Evolutionary conservation across 2,329 filamentous ascomycete genomes (phyloP), one percentile per base, ranked within the genome.

Genomic region (Pseudohalonectria lignicola): DNA sequence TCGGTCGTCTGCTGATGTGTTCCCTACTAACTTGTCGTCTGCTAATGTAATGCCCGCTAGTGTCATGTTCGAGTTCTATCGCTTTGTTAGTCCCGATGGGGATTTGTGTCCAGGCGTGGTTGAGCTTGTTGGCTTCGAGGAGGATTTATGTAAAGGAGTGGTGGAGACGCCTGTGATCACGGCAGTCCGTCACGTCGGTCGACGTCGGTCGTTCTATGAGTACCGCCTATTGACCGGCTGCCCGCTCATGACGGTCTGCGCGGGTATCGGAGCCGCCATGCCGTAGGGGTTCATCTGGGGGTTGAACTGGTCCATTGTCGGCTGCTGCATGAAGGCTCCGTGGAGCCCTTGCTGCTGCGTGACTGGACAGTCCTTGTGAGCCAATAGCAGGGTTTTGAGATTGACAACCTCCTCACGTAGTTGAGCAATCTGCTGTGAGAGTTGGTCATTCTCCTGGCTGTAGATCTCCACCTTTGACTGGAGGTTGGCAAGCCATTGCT

Each of bases 401-500:
- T 90, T 93, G 34, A 96, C 86, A 42, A 96, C 85, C 55, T 98
- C 92, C 54, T 96, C 90, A 20, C 87, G 75, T 5, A 96, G 66
- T 48, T 85, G 78, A 2, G 82, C 82, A 41, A 96, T 87, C 45
- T 92, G 90, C 3, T 79, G 71, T 15, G 81, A 85, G 25, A 98
- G 70, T 2, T 78, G 78, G 53, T 98, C 92, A 46, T 96, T 96
- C 60, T 98, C 92, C 1, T 73, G 81, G 45, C 82, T 88, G 54
- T 87, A 96, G 47, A 94, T 71, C 58, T 98, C 92, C 13, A 96
- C 90, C 60, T 96, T 96, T 40, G 77, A 76, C 59, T 98, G 92
- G 2, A 98, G 71, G 49, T 94, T 96, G 23, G 85, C 84, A 41
- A 96, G 74, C 92, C 92, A 98, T 57, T 96, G 92, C 71, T 98